Conservation (phyloP, 2,329 filamentous ascomycete genomes). For the Sclerotiophoma versabilis region DNA sequence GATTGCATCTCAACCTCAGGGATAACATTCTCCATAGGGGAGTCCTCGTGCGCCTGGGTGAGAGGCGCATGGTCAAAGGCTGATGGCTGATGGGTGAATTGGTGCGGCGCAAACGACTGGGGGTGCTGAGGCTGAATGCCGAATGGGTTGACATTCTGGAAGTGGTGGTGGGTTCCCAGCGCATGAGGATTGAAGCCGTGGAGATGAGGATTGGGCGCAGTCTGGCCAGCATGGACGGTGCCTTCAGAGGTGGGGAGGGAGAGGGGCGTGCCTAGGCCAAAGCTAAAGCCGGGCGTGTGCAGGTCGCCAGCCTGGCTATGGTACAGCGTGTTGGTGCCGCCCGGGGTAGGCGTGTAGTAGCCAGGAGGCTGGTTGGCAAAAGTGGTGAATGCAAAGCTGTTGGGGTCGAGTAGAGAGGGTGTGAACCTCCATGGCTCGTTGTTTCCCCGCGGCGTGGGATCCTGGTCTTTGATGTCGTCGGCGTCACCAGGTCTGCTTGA, state of each 20-base stretch:
- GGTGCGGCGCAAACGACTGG: constrained; percentile 73
- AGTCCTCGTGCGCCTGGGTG: constrained; percentile 71
- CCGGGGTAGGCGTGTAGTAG: constrained; percentile 88
- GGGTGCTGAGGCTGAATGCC: constrained; percentile 56
- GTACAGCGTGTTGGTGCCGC: constrained; percentile 79
- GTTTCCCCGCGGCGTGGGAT: constrained; percentile 80
- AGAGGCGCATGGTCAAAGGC: constrained; percentile 74
- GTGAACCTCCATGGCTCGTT: constrained; percentile 88
- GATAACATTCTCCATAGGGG: constrained; percentile 65
- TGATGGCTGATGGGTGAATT: constrained; percentile 81
- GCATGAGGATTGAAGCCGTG: constrained; percentile 66
- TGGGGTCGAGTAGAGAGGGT: constrained; percentile 85
- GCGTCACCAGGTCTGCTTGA: constrained; percentile 54
- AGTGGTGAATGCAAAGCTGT: constrained; percentile 78
- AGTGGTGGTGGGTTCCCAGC: constrained; percentile 51
- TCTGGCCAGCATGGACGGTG: constrained; percentile 65
- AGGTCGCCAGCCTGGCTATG: constrained; percentile 85
- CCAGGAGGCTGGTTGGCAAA: constrained; percentile 82
- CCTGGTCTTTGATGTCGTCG: constrained; percentile 72
- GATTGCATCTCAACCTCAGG: constrained; percentile 68
- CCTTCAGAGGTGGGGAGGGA: constrained; percentile 78
- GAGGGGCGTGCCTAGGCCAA: constrained; percentile 80
- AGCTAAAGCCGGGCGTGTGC: constrained; percentile 78
- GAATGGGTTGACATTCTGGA: constrained; percentile 76
- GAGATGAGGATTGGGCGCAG: constrained; percentile 60